A percentile compares a stretch with the other conserved stretches of the same genome.
Evolutionary conservation across 179 eudicot genomes (phyloP).

Genomic region (Corrigiola litoralis): DNA sequence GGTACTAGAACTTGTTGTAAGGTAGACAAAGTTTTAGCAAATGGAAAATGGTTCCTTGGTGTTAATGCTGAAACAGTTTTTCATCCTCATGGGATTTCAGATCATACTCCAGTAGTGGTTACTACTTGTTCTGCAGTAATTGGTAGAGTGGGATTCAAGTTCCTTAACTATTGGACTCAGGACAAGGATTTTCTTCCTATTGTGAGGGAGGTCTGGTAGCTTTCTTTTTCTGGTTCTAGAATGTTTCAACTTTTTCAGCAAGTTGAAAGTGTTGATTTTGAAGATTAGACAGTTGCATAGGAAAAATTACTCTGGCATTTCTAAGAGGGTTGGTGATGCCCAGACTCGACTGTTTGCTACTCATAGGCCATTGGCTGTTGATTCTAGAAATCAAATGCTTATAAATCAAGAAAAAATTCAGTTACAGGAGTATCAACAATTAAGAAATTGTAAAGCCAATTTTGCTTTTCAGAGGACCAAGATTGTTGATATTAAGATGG

Average conservation of each 20-base stretch:
- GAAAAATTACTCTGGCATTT: too few species aligned
- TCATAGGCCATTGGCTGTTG: too few species aligned
- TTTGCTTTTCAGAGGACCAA: not conserved
- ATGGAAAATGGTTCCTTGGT: not conserved
- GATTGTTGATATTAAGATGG: not conserved
- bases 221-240: not conserved
- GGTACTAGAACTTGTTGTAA: not conserved
- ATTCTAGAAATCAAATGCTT: too few species aligned
- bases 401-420: too few species aligned
- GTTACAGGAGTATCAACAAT: too few species aligned
- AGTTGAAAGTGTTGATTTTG: too few species aligned
- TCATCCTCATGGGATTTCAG: not conserved
- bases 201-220: not conserved
- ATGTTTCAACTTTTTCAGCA: not conserved
- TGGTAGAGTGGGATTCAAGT: not conserved
- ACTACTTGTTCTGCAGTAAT: not conserved
- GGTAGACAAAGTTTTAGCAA: not conserved
- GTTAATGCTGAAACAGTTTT: not conserved
- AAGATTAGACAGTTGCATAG: too few species aligned
- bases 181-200: not conserved
- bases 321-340: too few species aligned
- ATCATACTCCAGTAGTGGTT: not conserved
- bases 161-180: not conserved
- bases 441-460: too few species aligned
- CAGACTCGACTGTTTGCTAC: too few species aligned